A percentile compares a stretch with the other conserved stretches of the same genome.
These are phyloP conservation scores for Penicillium griseofulvum DNA, from an alignment of 2,329 filamentous ascomycete species.

Conservation along the genomic window DNA sequence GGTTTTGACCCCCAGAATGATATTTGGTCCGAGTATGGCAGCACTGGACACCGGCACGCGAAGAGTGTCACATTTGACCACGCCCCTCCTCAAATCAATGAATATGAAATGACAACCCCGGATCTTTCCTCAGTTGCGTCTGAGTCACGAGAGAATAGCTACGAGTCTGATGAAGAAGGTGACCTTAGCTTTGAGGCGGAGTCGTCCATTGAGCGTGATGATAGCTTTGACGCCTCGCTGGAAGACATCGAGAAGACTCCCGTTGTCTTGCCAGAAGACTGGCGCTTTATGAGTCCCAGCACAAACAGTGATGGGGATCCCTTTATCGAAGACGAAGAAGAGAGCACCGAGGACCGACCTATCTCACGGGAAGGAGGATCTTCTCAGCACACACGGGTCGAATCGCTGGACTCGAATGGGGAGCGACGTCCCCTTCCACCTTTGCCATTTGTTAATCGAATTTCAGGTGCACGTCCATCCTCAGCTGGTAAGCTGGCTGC, in stretches of 20 bases:
- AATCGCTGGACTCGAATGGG: constrained; percentile 73
- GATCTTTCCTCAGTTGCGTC: constrained; percentile 90
- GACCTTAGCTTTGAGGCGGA: constrained; percentile 62
- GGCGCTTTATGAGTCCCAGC: constrained; percentile 74
- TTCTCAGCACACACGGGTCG: constrained; percentile 57
- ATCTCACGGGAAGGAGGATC: constrained; percentile 35
- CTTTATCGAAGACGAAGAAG: constrained; percentile 64
- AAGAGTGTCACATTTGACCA: constrained; percentile 98
- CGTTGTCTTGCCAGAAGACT: constrained; percentile 95
- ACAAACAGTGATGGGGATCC: constrained; percentile 64
- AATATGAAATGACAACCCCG: constrained; percentile 97
- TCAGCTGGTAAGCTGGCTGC: constrained; percentile 65
- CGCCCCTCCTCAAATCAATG: constrained; percentile 88
- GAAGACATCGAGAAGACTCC: constrained; percentile 97
- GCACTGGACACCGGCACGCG: constrained; percentile 72
- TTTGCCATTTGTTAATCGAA: constrained; percentile 58
- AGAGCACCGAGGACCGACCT: constrained; percentile 60
- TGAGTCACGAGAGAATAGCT: constrained; percentile 88
- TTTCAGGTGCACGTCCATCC: constrained; percentile 47
- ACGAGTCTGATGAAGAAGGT: constrained; percentile 73
- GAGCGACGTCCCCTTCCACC: constrained; percentile 85
- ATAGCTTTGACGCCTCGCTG: constrained; percentile 92
- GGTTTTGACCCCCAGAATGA: constrained; percentile 66
- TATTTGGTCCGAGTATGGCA: constrained; percentile 60
- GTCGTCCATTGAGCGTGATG: constrained; percentile 65